phyloP scores from a whole-genome alignment of 2,329 filamentous ascomycete species.

The Aureobasidium sp. region DNA sequence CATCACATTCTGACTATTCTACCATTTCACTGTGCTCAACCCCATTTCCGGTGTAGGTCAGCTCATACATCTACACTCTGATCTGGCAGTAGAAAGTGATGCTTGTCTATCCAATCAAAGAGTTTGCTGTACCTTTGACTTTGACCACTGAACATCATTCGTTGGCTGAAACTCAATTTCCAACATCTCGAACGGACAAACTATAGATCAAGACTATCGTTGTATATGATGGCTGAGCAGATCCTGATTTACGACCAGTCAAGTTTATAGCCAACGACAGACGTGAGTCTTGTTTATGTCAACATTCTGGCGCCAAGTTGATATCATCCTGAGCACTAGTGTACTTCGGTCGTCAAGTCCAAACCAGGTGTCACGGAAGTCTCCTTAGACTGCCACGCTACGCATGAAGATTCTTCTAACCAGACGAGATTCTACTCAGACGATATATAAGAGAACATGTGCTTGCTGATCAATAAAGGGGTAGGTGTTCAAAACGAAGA shows the following conservation, averaged over 20 bases:
- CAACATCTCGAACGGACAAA: neutral
- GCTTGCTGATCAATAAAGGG: neutral
- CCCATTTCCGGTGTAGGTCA: neutral
- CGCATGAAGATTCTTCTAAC: too few relatives aligned
- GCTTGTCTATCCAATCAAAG: neutral
- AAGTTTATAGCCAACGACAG: neutral
- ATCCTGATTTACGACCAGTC: neutral
- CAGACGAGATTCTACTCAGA: neutral
- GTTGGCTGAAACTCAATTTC: neutral
- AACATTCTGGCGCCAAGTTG: neutral
- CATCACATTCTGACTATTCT: neutral
- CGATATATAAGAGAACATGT: neutral
- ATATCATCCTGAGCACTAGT: neutral
- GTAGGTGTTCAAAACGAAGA: neutral
- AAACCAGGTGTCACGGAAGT: neutral
- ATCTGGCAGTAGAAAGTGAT: neutral
- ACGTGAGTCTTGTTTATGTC: neutral
- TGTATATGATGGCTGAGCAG: neutral
- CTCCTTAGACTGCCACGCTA: neutral
- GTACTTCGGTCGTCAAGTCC: neutral
- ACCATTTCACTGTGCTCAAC: neutral
- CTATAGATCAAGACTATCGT: neutral
- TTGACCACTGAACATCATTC: neutral
- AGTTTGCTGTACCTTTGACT: neutral
- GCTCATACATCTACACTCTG: neutral